Percentiles rank a stretch among this genome's conserved stretches.
Conservation (phyloP, 1,139 yeast species). For the Kodamaea derodonti region DNA sequence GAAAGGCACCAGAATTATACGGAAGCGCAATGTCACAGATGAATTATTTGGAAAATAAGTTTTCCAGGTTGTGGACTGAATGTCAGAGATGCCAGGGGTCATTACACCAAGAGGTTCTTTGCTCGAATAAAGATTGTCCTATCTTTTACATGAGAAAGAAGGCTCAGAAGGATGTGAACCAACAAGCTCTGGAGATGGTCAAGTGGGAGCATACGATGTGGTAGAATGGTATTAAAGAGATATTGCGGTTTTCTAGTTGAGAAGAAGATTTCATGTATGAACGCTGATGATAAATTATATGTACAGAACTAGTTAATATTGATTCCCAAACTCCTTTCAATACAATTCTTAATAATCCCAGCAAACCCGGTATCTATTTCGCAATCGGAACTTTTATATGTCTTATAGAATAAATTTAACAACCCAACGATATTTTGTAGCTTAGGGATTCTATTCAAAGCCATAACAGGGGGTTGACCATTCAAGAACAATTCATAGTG, state of each 20-base stretch:
- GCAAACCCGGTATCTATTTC: neutral
- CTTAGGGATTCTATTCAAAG: neutral
- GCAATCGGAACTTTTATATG: neutral
- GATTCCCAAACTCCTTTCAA: neutral
- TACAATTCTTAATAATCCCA: neutral
- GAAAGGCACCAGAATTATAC: slow-evolving; percentile 62
- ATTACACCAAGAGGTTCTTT: slow-evolving; percentile 89
- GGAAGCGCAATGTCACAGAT: slow-evolving; percentile 75
- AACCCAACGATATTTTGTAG: neutral
- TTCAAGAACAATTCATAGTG: neutral
- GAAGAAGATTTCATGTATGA: too few species aligned
- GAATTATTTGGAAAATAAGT: slow-evolving; percentile 76
- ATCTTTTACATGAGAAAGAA: slow-evolving; percentile 96
- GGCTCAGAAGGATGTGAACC: slow-evolving; percentile 80
- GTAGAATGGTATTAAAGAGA: slow-evolving; percentile 23
- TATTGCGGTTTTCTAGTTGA: too few species aligned
- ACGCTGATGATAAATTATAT: too few species aligned
- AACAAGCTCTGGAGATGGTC: slow-evolving; percentile 63
- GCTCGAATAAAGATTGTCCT: slow-evolving; percentile 95
- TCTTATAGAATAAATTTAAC: neutral
- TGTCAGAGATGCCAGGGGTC: slow-evolving; percentile 98
- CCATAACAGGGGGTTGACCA: neutral
- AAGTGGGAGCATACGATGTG: slow-evolving; percentile 68
- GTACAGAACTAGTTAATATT: too few species aligned
- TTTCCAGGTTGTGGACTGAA: slow-evolving; percentile 93